Base-by-base conservation (phyloP, 2,329 filamentous ascomycete species). In the Ophioceras dolichostomum region DNA sequence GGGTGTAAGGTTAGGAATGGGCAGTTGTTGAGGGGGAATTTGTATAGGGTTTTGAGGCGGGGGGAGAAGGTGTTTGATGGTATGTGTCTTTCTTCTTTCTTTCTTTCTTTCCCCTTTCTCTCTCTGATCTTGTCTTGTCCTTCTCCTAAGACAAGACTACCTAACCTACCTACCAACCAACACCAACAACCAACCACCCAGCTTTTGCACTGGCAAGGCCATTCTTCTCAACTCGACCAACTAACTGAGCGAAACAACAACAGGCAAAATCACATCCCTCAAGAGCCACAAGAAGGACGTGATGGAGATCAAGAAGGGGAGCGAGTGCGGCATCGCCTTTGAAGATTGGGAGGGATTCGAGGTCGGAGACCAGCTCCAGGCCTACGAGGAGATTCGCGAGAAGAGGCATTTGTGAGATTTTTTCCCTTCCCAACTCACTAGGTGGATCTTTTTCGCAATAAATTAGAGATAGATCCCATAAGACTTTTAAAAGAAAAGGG, bases 231-330 rank as follows among this genome's bases (percentile, higher is more conserved):
- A n/a, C n/a, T n/a, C n/a, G n/a, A n/a, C n/a, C n/a, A n/a, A n/a
- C n/a, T n/a, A n/a, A n/a, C n/a, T n/a, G n/a, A n/a, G n/a, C n/a
- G n/a, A n/a, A n/a, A n/a, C n/a, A n/a, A n/a, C n/a, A n/a, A 3
- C 41, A 94, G 89, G 88, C 46, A 70, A 70, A 36, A 73, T 96
- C 31, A 70, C 76, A 14, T 84, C 84, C 1, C 74, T 98, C 41
- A 95, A 91, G 63, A 83, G 93, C 51, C 76, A 83, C 56, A 95
- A 96, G 69, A 93, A 93, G 56, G 85, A 95, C 46, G 83, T 91
- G 21, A 65, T 67, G 32, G 85, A 94, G 52, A 91, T 94, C 77
- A 78, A 77, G 50, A 96, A 94, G 61, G 88, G 87, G 41, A 76
- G 72, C n/a, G 91, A 98, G 59, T 98, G 91, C 50, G 91, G 91